Percentiles rank a stretch among this genome's conserved stretches.
Evolutionary conservation across 768 basidiomycete species (phyloP).

Genomic region (Termitomyces sp.): DNA sequence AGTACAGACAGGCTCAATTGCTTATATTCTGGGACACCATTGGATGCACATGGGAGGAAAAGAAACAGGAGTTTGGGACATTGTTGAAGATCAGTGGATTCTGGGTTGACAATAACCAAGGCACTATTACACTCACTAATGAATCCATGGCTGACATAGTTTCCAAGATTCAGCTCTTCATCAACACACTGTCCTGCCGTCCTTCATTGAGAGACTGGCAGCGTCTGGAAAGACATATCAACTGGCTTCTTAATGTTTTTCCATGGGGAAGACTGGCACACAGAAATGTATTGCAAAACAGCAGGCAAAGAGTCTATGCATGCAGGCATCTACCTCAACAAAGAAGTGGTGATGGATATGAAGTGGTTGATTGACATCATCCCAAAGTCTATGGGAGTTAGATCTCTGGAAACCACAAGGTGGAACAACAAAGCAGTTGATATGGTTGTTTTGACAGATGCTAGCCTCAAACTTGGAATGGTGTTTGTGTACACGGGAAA

Average conservation of each 20-base stretch:
- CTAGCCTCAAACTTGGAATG: slow-evolving; percentile 7
- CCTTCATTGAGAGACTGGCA: slow-evolving; percentile 26
- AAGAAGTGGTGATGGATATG: not conserved
- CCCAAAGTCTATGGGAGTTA: slow-evolving; percentile 13
- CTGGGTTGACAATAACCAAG: too few species aligned
- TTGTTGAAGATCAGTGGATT: slow-evolving; percentile 13
- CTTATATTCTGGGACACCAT: too few species aligned
- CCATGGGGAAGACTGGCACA: slow-evolving; percentile 11
- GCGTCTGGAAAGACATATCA: slow-evolving; percentile 25
- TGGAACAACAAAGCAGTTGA: slow-evolving; percentile 19
- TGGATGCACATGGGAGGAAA: slow-evolving; percentile 21
- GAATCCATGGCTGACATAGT: slow-evolving; percentile 12
- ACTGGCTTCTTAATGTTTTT: slow-evolving; percentile 31
- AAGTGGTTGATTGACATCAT: slow-evolving; percentile 1
- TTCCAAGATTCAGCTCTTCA: not conserved
- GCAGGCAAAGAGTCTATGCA: not conserved
- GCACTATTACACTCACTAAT: not conserved
- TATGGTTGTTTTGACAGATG: slow-evolving; percentile 21
- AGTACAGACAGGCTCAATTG: too few species aligned
- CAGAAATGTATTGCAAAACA: slow-evolving; percentile 16
- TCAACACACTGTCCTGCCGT: not conserved
- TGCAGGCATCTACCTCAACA: not conserved
- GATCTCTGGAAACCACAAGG: slow-evolving; percentile 8
- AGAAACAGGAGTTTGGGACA: slow-evolving; percentile 24
- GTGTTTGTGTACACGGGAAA: slow-evolving; percentile 9